Base-by-base conservation (phyloP, 148 eudicot genomes). In the Fagopyrum homotropicum region DNA sequence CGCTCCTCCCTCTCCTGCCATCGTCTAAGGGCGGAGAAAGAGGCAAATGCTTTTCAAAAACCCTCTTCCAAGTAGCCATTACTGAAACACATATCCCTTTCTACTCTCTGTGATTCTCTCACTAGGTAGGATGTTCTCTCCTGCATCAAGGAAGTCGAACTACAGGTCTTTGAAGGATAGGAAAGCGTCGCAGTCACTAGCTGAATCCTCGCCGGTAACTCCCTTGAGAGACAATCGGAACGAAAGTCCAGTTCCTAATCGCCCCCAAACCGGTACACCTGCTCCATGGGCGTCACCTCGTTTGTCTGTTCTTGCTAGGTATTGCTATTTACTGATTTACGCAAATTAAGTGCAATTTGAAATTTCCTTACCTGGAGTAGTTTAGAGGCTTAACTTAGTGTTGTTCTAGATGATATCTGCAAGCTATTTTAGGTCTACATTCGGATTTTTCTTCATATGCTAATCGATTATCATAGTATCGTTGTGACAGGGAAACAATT, bases 271-370 rank as follows among this genome's bases (percentile, higher is more conserved):
- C 49, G 98, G 98, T 69, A 93, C 98, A 71, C 98, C 98, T 9
- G 97, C 98, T 26, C 98, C 98, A 1, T 93, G 98, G 97, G 80
- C 93, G 47, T 84, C 97, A 26, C 74, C 74, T 75, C 97, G 97
- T 43, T 84, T 89, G 19, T 93, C 97, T 48, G 90, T 91, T 35
- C 86, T 87, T 19, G 93, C 98, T 66, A 87, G 97, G 98, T 93
- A 71, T 40, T 2, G 15, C 71, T 40, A 5, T 59, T 22, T 19
- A 59, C 30, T 14, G 15, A 30, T 4, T 2, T 10, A 44, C 35
- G 69, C 69, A 30, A 63, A 9, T 49, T 9, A 49, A 49, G 6
- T 63, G 69, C 29, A 30, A 63, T 29, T 30, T 11, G 45, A 30
- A 63, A 63, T 63, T 63, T 5, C 6, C 44, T 4, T 63, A 63